phyloP scores from a whole-genome alignment of 306 rosid species.

The Biancaea sappan region DNA sequence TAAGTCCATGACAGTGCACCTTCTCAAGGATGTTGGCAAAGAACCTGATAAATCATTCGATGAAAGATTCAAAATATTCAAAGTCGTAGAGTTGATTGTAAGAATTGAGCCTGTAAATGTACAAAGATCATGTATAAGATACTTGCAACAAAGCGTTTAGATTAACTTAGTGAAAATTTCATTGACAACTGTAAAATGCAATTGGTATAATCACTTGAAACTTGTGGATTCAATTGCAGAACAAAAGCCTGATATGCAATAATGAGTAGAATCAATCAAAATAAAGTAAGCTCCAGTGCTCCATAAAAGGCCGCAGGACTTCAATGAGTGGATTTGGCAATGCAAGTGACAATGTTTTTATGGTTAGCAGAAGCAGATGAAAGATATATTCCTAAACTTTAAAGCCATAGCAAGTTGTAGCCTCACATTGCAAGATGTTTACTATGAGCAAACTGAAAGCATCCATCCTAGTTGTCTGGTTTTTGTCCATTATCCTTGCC shows the following conservation, averaged over 20 bases:
- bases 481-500: neutral
- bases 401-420: neutral
- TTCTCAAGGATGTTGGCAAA: constrained; percentile 55
- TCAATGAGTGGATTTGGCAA: neutral
- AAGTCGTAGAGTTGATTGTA: constrained; percentile 68
- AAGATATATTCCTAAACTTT: neutral
- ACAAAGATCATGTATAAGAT: constrained; percentile 29
- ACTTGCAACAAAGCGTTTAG: constrained; percentile 17
- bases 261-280: neutral
- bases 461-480: neutral
- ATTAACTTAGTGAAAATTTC: neutral
- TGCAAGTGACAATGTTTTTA: neutral
- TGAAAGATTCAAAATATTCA: constrained; percentile 74
- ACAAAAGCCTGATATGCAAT: constrained; percentile 6
- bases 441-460: neutral
- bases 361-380: neutral
- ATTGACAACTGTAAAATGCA: constrained; percentile 20
- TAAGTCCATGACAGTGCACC: constrained; percentile 58
- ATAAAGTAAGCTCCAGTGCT: neutral
- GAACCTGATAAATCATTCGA: constrained; percentile 76
- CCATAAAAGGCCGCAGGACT: neutral
- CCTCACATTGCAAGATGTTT: neutral
- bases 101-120: constrained; percentile 70
- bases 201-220: constrained; percentile 25
- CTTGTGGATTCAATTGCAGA: constrained; percentile 12